Conservation (phyloP, 495 filamentous ascomycete species). For the Schizothecium vesticola region DNA sequence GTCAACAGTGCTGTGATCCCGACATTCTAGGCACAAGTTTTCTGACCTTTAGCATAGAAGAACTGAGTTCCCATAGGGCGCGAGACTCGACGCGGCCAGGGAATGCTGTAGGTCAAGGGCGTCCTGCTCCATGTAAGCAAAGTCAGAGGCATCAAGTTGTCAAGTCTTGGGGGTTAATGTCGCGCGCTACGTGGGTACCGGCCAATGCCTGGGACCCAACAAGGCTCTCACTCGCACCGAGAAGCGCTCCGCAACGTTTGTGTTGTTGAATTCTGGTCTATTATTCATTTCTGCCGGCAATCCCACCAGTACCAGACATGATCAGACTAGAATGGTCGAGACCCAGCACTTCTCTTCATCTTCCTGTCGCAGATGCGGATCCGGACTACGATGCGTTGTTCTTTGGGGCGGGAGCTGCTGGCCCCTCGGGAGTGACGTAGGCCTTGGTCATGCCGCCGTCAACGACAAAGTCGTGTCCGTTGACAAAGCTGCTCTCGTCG, state of each 20-base stretch:
- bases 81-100: neutral
- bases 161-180: neutral
- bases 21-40: too few relatives aligned
- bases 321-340: neutral
- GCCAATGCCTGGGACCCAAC: neutral
- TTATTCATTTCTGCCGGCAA: neutral
- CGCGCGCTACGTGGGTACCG: neutral
- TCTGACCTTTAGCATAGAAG: neutral
- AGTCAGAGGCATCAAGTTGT: neutral
- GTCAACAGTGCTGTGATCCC: neutral
- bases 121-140: neutral
- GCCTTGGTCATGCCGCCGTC: constrained; percentile 96
- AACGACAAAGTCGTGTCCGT: constrained; percentile 88
- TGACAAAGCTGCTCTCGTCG: constrained; percentile 92
- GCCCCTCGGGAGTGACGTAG: constrained; percentile 88
- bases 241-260: neutral
- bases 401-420: constrained; percentile 59
- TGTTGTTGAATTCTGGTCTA: neutral
- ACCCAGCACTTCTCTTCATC: neutral
- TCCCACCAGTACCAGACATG: neutral
- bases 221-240: neutral
- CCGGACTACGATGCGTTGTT: constrained; percentile 54
- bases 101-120: neutral
- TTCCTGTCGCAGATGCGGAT: too few relatives aligned
- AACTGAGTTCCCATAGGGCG: neutral